Evolutionary conservation across 305 asterid species (phyloP).

Genomic region (Fraxinus velutina): DNA sequence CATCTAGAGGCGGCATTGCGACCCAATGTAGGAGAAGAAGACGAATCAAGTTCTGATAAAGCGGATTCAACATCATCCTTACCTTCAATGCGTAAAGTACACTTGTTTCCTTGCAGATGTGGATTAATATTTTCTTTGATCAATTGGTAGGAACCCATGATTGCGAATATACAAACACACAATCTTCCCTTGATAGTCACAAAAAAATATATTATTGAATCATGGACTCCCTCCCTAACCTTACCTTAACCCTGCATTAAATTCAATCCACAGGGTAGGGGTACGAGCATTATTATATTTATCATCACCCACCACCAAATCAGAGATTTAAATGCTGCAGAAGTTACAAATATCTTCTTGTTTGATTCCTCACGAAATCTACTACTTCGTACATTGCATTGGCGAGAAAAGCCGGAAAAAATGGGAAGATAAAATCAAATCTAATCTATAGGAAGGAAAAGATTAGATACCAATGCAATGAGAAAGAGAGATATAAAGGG

Average conservation of each 20-base stretch:
- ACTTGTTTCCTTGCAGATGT: conserved; percentile 21
- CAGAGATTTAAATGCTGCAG: not conserved
- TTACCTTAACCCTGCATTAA: not conserved
- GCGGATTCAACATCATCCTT: conserved; percentile 27
- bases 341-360: not conserved
- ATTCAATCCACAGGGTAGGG: not conserved
- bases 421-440: not conserved
- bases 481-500: not conserved
- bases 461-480: not conserved
- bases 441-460: not conserved
- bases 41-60: conserved; percentile 21
- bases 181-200: not conserved
- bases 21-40: conserved; percentile 22
- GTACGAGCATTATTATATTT: not conserved
- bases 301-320: not conserved
- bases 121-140: conserved; percentile 18
- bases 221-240: not conserved
- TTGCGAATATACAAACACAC: not conserved
- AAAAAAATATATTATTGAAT: not conserved
- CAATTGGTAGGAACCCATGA: conserved; percentile 23
- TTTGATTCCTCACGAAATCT: not conserved
- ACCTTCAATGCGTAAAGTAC: not conserved
- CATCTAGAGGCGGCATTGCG: conserved; percentile 12
- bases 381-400: not conserved
- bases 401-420: not conserved